Percentiles rank a stretch among this genome's conserved stretches.
These are phyloP conservation scores for Metschnikowia matae DNA, from an alignment of 805 yeast genomes.

Conservation along the genomic window DNA sequence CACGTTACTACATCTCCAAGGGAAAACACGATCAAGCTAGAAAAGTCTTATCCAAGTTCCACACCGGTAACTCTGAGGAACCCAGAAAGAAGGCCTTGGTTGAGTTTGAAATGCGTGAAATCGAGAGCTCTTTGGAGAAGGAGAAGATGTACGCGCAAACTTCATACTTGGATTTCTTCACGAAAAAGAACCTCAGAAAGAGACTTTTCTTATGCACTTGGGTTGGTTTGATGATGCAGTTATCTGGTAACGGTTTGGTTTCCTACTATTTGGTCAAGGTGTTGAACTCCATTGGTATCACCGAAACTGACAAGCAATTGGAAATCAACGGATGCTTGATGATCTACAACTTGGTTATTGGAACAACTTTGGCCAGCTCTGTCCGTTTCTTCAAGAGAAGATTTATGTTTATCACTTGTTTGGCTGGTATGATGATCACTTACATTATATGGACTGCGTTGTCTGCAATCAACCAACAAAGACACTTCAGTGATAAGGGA, in stretches of 20 bases:
- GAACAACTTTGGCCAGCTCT: slow-evolving; percentile 20
- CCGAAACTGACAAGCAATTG: slow-evolving; percentile 36
- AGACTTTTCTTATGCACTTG: slow-evolving; percentile 34
- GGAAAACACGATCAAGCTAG: slow-evolving; percentile 43
- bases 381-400: slow-evolving; percentile 32
- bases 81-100: slow-evolving; percentile 17
- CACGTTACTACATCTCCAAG: slow-evolving; percentile 41
- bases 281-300: slow-evolving; percentile 50
- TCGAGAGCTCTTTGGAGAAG: slow-evolving; percentile 28
- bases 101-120: slow-evolving; percentile 24
- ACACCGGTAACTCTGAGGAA: slow-evolving; percentile 37
- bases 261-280: slow-evolving; percentile 50
- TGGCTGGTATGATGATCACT: slow-evolving; percentile 32
- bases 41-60: slow-evolving; percentile 34
- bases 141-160: slow-evolving; percentile 33
- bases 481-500: slow-evolving; percentile 36
- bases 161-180: slow-evolving; percentile 37
- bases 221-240: slow-evolving; percentile 38
- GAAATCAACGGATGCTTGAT: slow-evolving; percentile 45
- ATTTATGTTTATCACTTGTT: slow-evolving; percentile 31
- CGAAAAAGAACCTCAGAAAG: slow-evolving; percentile 37
- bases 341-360: slow-evolving; percentile 30
- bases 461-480: slow-evolving; percentile 44
- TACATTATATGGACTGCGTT: slow-evolving; percentile 41
- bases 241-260: slow-evolving; percentile 51